Base-by-base conservation (phyloP, 2,329 filamentous ascomycete genomes). In the Herpomyces periplanetae region DNA sequence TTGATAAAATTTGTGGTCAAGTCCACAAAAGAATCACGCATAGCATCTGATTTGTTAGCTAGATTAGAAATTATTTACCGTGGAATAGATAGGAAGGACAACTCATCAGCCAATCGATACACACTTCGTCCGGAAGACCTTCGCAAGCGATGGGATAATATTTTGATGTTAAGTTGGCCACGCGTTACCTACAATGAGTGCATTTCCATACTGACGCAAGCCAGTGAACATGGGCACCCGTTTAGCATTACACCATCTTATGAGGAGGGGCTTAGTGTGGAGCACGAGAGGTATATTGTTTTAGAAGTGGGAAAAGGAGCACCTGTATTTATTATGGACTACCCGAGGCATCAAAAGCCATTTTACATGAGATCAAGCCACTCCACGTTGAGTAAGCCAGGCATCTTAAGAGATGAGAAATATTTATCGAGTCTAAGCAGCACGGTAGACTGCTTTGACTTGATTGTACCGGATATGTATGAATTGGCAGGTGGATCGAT, bases 321-420 rank as follows among this genome's bases (percentile, higher is more conserved):
- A 2, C 80, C 80, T 4, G 48, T 91, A 17, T 91, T 91, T 34
- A 58, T 96, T 26, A 91, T 73, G 7, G 50, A 88, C 35, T 96
- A 88, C 34, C 80, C 80, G n/a, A 54, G 54, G 27, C 44, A 47
- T 18, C 57, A 80, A 35, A 96, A 96, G 40, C 68, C 75, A 5
- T 96, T 91, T 40, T 96, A 73, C 38, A 73, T 71, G 64, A 38
- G 52, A 2, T 52, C 55, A 8, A 52, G 51, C 2, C 22, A 29
- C 9, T 16, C 12, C 10, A 10, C 16, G 4, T 9, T 14, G 22
- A 19, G 11, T 17, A 17, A 18, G 19, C 21, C 35, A 6, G 25
- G 28, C 11, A 19, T 8, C 15, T 10, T 8, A 15, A 19, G 10
- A 17, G 16, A 9, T 17, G 18, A 8, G 17, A 11, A 12, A 8